phyloP scores from a whole-genome alignment of 148 eudicot genomes.

The Camellia granthamiana region DNA sequence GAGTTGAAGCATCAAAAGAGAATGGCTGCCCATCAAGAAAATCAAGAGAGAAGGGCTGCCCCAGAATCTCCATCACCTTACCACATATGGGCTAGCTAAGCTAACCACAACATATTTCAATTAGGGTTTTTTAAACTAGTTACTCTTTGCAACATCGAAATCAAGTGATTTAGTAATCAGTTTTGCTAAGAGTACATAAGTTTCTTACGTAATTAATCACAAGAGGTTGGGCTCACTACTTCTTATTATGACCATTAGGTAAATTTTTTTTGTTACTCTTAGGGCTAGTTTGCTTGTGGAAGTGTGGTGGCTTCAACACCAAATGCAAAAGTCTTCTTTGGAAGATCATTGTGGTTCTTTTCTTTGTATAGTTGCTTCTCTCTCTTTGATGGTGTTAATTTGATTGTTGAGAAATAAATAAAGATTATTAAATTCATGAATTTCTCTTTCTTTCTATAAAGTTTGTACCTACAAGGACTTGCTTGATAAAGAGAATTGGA shows the following conservation, averaged over 20 bases:
- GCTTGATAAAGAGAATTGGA: neutral
- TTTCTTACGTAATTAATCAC: too few species aligned
- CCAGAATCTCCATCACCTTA: slow-evolving; percentile 44
- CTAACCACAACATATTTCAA: neutral
- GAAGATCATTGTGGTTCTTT: neutral
- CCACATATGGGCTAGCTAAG: slow-evolving; percentile 30
- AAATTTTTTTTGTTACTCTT: neutral
- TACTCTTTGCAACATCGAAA: too few species aligned
- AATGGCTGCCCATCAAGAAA: slow-evolving; percentile 14
- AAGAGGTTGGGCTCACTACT: too few species aligned
- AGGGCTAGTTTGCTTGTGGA: neutral
- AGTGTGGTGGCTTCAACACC: neutral
- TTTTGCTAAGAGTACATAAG: too few species aligned
- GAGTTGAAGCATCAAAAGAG: slow-evolving; percentile 54
- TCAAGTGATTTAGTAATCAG: too few species aligned
- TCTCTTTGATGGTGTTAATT: neutral
- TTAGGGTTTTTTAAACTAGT: too few species aligned
- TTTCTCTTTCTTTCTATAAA: neutral
- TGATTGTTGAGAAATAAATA: neutral
- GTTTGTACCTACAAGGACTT: neutral
- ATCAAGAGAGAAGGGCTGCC: slow-evolving; percentile 39
- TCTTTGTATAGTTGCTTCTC: neutral
- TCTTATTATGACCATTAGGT: too few species aligned
- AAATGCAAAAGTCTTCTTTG: neutral
- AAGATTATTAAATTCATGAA: neutral